A percentile compares a stretch with the other conserved stretches of the same genome.
Evolutionary conservation across 352 stramenopile species (phyloP).

Genomic region (Stramenopiles sp.): DNA sequence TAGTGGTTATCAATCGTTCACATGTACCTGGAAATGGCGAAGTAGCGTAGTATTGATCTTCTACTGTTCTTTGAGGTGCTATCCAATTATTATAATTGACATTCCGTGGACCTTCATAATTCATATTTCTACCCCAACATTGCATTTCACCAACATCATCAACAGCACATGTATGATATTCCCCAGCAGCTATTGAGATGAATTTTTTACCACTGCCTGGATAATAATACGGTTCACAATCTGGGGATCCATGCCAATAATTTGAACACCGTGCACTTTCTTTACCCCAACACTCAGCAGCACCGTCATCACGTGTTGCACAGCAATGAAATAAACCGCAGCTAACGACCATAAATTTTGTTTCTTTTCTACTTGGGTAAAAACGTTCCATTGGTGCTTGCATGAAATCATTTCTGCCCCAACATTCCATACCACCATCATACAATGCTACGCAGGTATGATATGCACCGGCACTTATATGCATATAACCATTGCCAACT

Average conservation of each 20-base stretch:
- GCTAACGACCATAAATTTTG: not conserved
- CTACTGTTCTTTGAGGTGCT: not conserved
- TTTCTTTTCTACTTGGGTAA: not conserved
- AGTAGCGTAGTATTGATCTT: not conserved
- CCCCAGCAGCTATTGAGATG: not conserved
- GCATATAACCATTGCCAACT: constrained; percentile 2
- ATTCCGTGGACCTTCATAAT: not conserved
- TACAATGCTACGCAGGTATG: not conserved
- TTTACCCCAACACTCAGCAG: constrained; percentile 6
- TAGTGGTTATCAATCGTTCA: not conserved
- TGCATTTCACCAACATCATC: constrained; percentile 1
- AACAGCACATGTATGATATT: not conserved
- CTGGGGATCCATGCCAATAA: not conserved
- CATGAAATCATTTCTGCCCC: not conserved
- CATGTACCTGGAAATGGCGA: not conserved
- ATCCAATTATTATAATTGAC: not conserved
- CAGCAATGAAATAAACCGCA: constrained; percentile 5
- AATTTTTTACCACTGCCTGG: not conserved
- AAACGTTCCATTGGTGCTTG: not conserved
- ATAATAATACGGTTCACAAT: constrained; percentile 2
- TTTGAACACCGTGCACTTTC: not conserved
- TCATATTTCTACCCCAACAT: not conserved
- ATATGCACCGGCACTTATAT: not conserved
- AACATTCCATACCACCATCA: constrained; percentile 8
- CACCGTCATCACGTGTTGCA: not conserved